These are phyloP conservation scores for Cylindrodendrum hubeiense DNA, from an alignment of 2,329 filamentous ascomycete genomes.

Conservation along the genomic window DNA sequence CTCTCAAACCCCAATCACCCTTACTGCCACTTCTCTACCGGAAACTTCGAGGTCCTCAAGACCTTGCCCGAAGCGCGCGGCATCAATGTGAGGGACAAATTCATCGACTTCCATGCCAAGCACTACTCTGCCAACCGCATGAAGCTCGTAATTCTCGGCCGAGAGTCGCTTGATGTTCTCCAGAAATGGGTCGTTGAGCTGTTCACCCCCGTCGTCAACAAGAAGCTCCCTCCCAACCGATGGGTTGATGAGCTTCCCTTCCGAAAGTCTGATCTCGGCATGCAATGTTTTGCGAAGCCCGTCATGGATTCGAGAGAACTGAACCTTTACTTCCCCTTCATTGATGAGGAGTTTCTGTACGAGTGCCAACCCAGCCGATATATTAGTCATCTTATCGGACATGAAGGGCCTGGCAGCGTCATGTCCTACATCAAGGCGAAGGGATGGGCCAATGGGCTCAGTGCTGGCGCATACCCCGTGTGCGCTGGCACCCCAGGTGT, in stretches of 20 bases:
- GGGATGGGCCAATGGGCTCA: slow-evolving; percentile 88
- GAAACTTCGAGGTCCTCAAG: slow-evolving; percentile 88
- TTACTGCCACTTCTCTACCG: slow-evolving; percentile 92
- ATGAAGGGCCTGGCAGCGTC: slow-evolving; percentile 93
- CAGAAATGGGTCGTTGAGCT: slow-evolving; percentile 87
- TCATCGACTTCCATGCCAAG: slow-evolving; percentile 90
- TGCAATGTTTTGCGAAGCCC: slow-evolving; percentile 88
- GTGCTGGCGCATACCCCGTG: slow-evolving; percentile 79
- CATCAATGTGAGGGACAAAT: slow-evolving; percentile 88
- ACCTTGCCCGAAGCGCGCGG: slow-evolving; percentile 83
- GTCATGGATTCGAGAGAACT: slow-evolving; percentile 89
- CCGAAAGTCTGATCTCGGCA: slow-evolving; percentile 63
- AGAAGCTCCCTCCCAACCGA: slow-evolving; percentile 74
- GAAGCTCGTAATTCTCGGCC: slow-evolving; percentile 89
- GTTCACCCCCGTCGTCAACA: slow-evolving; percentile 85
- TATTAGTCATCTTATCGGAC: slow-evolving; percentile 88
- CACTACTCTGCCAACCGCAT: slow-evolving; percentile 95
- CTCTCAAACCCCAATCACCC: slow-evolving; percentile 90
- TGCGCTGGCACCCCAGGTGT: slow-evolving; percentile 83
- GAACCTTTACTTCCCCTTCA: slow-evolving; percentile 85
- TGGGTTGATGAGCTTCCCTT: slow-evolving; percentile 67
- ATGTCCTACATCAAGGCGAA: slow-evolving; percentile 90
- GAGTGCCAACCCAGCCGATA: slow-evolving; percentile 88
- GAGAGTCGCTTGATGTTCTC: slow-evolving; percentile 84
- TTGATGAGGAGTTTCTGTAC: slow-evolving; percentile 84